Base-by-base conservation (phyloP, 257 asterid species). In the Schizonepeta tenuifolia region DNA sequence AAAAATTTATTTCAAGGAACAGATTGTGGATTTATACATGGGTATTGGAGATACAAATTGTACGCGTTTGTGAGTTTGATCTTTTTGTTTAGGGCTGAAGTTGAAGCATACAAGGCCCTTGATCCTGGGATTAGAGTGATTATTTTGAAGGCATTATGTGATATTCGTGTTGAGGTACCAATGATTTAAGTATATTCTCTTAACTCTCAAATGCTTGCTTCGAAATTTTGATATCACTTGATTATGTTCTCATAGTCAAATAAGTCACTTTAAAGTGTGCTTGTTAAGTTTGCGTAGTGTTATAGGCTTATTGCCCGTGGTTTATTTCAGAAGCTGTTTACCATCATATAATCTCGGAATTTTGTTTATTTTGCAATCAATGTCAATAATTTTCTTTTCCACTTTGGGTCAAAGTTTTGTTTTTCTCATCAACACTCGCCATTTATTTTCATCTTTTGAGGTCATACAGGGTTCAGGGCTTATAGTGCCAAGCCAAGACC, bases 111-210 rank as follows among this genome's bases (percentile, higher is more conserved):
- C 77, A 82, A 75, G 69, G 77, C 88, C 40, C 91, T 95, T 55
- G 96, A 92, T 78, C 98, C 98, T 41, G 94, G 86, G 22, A 92
- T 95, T 61, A 88, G 99, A 21, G 97, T 92, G 84, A 84, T 90
- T 81, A 95, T 92, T 79, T 75, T 95, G 83, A 95, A 95, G 88
- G 99, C 99, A 43, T 67, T 92, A 64, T 95, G 99, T 73, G 99
- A 95, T 82, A 95, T 95, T 77, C 99, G 99, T 65, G 98, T 95
- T 50, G 98, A 92, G 99, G 99, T 95, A 86, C 76, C 17, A 38
- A 38, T 64, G 18, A 59, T 81, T 31, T 28, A 79, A 55, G 60
- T 18, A 55, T 73, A 53, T 63, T 77, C 70, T 57, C 49, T 2
- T 49, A 38, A 50, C 77, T 43, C 55, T 61, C 73, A 63, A 71